phyloP scores from a whole-genome alignment of 768 basidiomycete genomes.

The Lactarius tabidus region DNA sequence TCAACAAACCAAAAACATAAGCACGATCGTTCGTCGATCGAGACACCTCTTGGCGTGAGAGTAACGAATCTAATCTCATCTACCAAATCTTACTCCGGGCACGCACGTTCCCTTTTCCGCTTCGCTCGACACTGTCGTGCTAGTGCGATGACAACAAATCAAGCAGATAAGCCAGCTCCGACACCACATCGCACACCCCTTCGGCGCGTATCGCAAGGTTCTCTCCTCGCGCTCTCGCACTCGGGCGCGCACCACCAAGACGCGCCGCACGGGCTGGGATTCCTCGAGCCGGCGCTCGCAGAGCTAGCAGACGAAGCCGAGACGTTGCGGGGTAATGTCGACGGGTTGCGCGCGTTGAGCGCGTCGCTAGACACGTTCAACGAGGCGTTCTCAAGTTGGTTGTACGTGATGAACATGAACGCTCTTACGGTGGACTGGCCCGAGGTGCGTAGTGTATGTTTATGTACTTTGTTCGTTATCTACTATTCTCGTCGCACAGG shows the following conservation, averaged over 20 bases:
- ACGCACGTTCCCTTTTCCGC: neutral
- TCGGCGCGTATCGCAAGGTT: constrained; percentile 86
- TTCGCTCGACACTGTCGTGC: neutral
- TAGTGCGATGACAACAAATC: neutral
- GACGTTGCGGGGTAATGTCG: constrained; percentile 68
- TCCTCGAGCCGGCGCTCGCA: constrained; percentile 76
- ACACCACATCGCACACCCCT: constrained; percentile 78
- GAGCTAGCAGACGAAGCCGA: constrained; percentile 91
- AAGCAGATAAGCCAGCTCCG: constrained; percentile 25
- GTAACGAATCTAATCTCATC: neutral
- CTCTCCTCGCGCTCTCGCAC: constrained; percentile 78
- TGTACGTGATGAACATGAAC: constrained; percentile 94
- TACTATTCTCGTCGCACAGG: constrained; percentile 13
- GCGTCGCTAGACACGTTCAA: constrained; percentile 82
- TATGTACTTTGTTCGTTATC: neutral
- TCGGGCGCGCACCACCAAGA: constrained; percentile 61
- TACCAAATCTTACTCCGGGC: neutral
- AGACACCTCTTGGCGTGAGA: neutral
- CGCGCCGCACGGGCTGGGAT: constrained; percentile 80
- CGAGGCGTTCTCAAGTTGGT: constrained; percentile 87
- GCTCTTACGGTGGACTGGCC: constrained; percentile 92
- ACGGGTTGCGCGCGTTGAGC: constrained; percentile 66
- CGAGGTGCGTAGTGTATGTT: constrained; percentile 48
- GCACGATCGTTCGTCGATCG: neutral
- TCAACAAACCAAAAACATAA: too few species aligned